Conservation (phyloP, 495 filamentous ascomycete species). For the Trichoderma virens region DNA sequence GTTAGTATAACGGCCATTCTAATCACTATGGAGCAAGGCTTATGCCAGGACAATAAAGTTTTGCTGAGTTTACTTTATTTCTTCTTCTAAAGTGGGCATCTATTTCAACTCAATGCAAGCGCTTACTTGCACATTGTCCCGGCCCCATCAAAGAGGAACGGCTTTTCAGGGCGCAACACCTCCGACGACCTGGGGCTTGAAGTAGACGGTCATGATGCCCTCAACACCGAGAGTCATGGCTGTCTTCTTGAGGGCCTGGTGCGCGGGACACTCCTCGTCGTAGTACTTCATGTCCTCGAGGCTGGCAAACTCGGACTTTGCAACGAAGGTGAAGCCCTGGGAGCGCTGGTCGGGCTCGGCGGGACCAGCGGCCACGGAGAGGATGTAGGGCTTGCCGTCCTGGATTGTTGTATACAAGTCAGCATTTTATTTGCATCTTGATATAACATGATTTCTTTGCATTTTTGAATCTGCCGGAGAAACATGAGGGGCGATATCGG, state of each 20-base stretch:
- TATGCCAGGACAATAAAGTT: no score
- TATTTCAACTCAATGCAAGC: no score
- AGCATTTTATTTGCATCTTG: slow-evolving; percentile 8
- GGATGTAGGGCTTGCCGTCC: slow-evolving; percentile 63
- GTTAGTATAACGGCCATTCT: no score
- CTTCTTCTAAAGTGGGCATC: not conserved
- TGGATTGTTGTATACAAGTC: slow-evolving; percentile 18
- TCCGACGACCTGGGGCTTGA: slow-evolving; percentile 22
- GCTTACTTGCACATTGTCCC: no score
- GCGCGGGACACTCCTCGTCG: slow-evolving; percentile 55
- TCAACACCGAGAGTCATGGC: slow-evolving; percentile 27
- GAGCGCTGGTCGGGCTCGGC: slow-evolving; percentile 46
- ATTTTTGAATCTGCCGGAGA: not conserved
- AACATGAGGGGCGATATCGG: not conserved
- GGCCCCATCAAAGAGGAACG: no score
- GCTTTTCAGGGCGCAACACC: not conserved
- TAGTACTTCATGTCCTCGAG: slow-evolving; percentile 67
- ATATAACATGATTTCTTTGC: no score
- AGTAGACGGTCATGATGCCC: slow-evolving; percentile 41
- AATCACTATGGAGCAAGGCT: no score
- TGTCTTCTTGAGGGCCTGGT: slow-evolving; percentile 48
- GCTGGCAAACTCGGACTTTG: slow-evolving; percentile 50
- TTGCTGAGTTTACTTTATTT: not conserved
- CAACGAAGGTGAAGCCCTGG: slow-evolving; percentile 56
- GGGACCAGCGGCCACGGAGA: slow-evolving; percentile 35